Evolutionary conservation across 2,329 filamentous ascomycete genomes (phyloP).

Genomic region (Alternaria burnsii): DNA sequence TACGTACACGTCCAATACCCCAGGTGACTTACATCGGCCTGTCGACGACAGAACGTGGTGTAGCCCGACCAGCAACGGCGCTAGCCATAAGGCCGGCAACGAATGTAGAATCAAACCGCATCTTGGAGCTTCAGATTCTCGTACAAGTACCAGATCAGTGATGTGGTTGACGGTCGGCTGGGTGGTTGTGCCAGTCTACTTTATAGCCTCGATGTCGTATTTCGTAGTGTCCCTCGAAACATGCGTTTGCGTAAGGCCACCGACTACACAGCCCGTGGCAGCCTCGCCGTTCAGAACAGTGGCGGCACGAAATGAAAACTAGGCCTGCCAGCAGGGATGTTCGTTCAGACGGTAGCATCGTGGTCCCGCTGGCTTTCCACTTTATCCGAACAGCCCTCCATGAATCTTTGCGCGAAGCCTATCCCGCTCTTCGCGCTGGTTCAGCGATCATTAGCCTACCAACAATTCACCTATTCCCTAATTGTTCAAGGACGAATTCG

Average conservation of each 20-base stretch:
- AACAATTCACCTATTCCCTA: too few relatives aligned
- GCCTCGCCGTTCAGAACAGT: not conserved
- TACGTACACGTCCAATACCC: not conserved
- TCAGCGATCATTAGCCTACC: not conserved
- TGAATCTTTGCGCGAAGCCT: not conserved
- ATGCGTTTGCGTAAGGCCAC: not conserved
- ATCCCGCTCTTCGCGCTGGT: not conserved
- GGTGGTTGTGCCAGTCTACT: too few relatives aligned
- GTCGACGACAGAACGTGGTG: conserved; percentile 1
- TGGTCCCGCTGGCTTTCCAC: not conserved
- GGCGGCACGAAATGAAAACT: not conserved
- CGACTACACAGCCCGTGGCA: conserved; percentile 2
- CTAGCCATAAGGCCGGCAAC: conserved; percentile 10
- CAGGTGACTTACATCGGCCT: conserved; percentile 9
- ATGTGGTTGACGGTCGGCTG: not conserved
- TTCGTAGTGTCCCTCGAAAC: not conserved
- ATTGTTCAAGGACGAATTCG: not conserved
- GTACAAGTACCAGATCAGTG: not conserved
- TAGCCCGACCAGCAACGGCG: conserved; percentile 7
- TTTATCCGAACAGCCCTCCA: not conserved
- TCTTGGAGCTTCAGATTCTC: not conserved
- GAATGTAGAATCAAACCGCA: conserved; percentile 14
- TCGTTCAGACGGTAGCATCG: not conserved
- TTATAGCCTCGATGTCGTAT: not conserved
- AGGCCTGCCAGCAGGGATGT: conserved; percentile 1